These are phyloP conservation scores for Candida nitratophila DNA, from an alignment of 805 yeast species.

Conservation along the genomic window DNA sequence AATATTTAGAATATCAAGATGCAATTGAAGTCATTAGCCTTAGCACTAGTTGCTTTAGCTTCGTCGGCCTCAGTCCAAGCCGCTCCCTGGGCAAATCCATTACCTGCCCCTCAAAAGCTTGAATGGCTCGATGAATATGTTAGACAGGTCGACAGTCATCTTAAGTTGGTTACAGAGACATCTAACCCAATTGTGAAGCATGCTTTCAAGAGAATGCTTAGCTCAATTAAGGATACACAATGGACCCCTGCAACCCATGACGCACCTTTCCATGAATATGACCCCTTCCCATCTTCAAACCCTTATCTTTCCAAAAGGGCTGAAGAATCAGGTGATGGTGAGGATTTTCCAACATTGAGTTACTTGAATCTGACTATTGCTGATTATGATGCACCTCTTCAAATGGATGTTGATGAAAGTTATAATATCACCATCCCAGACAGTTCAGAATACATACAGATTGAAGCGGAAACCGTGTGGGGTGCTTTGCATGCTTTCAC, in stretches of 20 bases:
- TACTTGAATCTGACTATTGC: conserved; percentile 9
- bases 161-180: background rate
- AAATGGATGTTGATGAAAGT: conserved; percentile 31
- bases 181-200: conserved; percentile 10
- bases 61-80: background rate
- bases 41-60: background rate
- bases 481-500: conserved; percentile 35
- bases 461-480: conserved; percentile 28
- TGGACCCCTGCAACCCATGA: conserved; percentile 32
- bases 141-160: background rate
- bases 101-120: background rate
- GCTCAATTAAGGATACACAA: conserved; percentile 15
- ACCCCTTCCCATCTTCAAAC: conserved; percentile 10
- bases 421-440: conserved; percentile 19
- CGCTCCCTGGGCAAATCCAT: conserved; percentile 1
- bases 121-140: background rate
- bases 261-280: conserved; percentile 15
- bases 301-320: conserved; percentile 1
- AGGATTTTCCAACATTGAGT: conserved; percentile 1
- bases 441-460: conserved; percentile 13
- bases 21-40: background rate
- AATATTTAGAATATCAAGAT: too few species aligned
- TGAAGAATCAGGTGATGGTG: background rate
- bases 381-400: conserved; percentile 22
- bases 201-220: conserved; percentile 21